phyloP scores from a whole-genome alignment of 495 filamentous ascomycete species.

The Halenospora varia region DNA sequence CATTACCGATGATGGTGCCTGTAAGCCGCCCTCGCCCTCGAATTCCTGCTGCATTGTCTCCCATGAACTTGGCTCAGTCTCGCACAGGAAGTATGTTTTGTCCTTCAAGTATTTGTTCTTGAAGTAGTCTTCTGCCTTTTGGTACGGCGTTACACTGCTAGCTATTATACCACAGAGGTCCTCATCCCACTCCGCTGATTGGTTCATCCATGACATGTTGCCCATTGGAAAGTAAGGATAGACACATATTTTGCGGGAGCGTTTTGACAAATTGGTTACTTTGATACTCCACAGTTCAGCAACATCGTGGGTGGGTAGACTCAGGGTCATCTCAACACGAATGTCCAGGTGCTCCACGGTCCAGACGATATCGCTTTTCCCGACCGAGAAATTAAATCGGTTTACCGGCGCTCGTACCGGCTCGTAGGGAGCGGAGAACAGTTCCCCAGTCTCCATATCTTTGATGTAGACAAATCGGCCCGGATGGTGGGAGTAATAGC shows the following conservation, averaged over 20 bases:
- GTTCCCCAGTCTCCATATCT: conserved; percentile 45
- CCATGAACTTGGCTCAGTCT: conserved; percentile 46
- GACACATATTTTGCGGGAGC: conserved; percentile 42
- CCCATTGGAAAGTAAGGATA: conserved; percentile 54
- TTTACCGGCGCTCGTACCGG: conserved; percentile 46
- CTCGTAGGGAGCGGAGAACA: conserved; percentile 53
- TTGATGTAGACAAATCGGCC: conserved; percentile 57
- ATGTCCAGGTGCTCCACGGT: conserved; percentile 45
- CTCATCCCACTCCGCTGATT: conserved; percentile 44
- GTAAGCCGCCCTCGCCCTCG: conserved; percentile 53
- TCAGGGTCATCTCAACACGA: conserved; percentile 49
- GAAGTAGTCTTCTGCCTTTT: conserved; percentile 51
- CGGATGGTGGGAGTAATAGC: conserved; percentile 55
- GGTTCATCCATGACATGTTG: conserved; percentile 61
- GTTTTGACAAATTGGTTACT: conserved; percentile 45
- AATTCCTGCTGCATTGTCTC: conserved; percentile 46
- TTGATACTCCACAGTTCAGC: conserved; percentile 52
- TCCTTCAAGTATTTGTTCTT: conserved; percentile 54
- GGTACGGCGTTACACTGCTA: conserved; percentile 50
- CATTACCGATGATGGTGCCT: conserved; percentile 41
- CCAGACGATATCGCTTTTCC: conserved; percentile 51
- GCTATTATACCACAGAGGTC: conserved; percentile 45
- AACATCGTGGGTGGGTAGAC: conserved; percentile 47
- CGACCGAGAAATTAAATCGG: conserved; percentile 49
- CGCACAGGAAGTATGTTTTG: conserved; percentile 53